Evolutionary conservation across 1,284 basidiomycete species (phyloP).

Genomic region (Hemileccinum hortonii): DNA sequence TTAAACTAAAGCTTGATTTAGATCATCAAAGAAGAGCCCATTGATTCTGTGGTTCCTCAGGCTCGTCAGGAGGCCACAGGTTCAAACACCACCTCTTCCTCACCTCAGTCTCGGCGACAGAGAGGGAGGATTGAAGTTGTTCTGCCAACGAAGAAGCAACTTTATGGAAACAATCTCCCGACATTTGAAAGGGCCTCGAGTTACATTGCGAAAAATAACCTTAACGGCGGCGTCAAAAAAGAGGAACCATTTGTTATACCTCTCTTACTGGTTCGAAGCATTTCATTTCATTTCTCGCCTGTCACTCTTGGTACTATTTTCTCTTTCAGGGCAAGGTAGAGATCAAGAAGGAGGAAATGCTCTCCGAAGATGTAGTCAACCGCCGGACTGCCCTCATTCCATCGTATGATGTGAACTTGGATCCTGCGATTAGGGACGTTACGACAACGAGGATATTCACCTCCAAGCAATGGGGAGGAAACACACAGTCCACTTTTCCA

Average conservation of each 20-base stretch:
- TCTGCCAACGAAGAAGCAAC: slow-evolving; percentile 12
- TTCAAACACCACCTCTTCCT: neutral
- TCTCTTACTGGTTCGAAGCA: no score
- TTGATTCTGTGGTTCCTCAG: slow-evolving; percentile 1
- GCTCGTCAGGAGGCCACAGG: neutral
- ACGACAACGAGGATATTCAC: slow-evolving; percentile 33
- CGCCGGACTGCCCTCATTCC: slow-evolving; percentile 7
- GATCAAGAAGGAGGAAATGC: slow-evolving; percentile 21
- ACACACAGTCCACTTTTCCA: slow-evolving; percentile 32
- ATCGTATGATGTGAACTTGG: slow-evolving; percentile 11
- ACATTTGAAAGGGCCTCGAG: slow-evolving; percentile 10
- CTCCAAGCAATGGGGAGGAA: slow-evolving; percentile 36
- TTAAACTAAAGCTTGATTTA: neutral
- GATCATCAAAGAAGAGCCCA: slow-evolving; percentile 16
- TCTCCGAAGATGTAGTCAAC: slow-evolving; percentile 23
- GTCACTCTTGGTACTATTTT: no score
- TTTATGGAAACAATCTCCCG: slow-evolving; percentile 12
- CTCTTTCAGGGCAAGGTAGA: slow-evolving; percentile 2
- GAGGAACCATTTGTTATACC: slow-evolving; percentile 8
- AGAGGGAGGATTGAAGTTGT: slow-evolving; percentile 7
- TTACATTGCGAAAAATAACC: slow-evolving; percentile 8
- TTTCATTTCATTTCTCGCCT: no score
- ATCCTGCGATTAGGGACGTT: slow-evolving; percentile 14
- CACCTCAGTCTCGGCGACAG: neutral
- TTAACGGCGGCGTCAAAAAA: slow-evolving; percentile 2